Evolutionary conservation across 2,329 filamentous ascomycete species (phyloP), one percentile per base, ranked within the genome.

Genomic region (Lecanicillium sp.): DNA sequence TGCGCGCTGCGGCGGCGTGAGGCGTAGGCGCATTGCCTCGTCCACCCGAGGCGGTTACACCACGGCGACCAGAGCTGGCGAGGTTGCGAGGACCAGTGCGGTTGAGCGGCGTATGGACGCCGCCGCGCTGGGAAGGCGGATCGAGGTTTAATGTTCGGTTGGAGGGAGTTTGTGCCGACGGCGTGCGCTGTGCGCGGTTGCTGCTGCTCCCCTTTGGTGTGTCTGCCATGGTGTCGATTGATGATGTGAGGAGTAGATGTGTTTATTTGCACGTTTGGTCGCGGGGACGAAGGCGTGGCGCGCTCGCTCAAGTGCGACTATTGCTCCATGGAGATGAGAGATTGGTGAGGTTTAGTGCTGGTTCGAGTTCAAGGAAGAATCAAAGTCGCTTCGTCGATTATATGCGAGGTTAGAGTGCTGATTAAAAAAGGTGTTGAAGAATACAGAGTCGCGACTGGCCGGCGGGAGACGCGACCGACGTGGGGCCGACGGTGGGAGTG

Each of bases 1-100:
- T 66, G 34, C 69, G 70, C 31, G 78, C 78, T 9, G 76, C 77
- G 48, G 71, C 71, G 33, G 71, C 75, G 52, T 82, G 78, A 0
- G 78, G 78, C 14, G 78, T 81, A 3, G 67, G 62, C 11, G 63
- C 61, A 54, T 66, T 63, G 45, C 55, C 57, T 35, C 63, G 56
- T 3, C 59, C 49, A 9, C 52, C 70, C 2, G 71, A 73, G 25
- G 63, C 65, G 9, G 67, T 67, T 29, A 65, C 63, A 9, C 65
- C 66, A 22, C 59, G 59, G 12, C 60, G 52, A 22, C 60, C 49
- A 3, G 62, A 64, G 36, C 60, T 62, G 33, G 62, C 55, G 22
- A 62, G 51, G 14, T 63, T 57, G 18, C 60, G 58, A 25, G 7
- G 22, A 25, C 22, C 22, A 18, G 46, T 55, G 27, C 60, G 58